Percentiles rank a stretch among this genome's conserved stretches.
phyloP scores from a whole-genome alignment of 345 rosid genomes.

The Ceriops zippeliana region DNA sequence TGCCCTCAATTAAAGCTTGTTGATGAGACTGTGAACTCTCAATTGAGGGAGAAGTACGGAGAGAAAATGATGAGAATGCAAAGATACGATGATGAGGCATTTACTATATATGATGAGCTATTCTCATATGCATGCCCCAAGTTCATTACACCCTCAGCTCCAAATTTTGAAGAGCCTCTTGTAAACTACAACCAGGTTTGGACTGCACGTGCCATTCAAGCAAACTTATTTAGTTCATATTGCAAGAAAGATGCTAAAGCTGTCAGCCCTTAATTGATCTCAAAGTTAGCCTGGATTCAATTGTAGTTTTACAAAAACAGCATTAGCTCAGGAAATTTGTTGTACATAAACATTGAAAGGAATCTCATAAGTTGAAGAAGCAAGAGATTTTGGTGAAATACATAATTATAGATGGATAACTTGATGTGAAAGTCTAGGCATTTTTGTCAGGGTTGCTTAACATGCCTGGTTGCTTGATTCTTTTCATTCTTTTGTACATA shows the following conservation, averaged over 20 bases:
- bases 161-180: constrained; percentile 91
- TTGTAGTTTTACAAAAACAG: too few species aligned
- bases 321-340: too few species aligned
- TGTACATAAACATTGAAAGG: too few species aligned
- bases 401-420: too few species aligned
- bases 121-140: constrained; percentile 99
- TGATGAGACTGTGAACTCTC: constrained; percentile 85
- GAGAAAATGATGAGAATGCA: constrained; percentile 96
- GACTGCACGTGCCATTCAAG: not conserved
- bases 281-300: too few species aligned
- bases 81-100: constrained; percentile 87
- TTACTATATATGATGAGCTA: constrained; percentile 78
- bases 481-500: not conserved
- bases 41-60: constrained; percentile 91
- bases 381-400: too few species aligned
- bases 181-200: constrained; percentile 92
- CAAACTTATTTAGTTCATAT: not conserved
- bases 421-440: too few species aligned
- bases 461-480: not conserved
- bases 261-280: too few species aligned
- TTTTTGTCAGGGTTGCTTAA: not conserved
- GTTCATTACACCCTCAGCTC: constrained; percentile 92
- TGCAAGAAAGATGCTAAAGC: too few species aligned
- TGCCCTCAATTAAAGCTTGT: constrained; percentile 91
- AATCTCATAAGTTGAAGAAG: too few species aligned